Percentiles rank a stretch among this genome's conserved stretches.
These are phyloP conservation scores for Clavulina sp. DNA, from an alignment of 768 basidiomycete species.

Conservation along the genomic window DNA sequence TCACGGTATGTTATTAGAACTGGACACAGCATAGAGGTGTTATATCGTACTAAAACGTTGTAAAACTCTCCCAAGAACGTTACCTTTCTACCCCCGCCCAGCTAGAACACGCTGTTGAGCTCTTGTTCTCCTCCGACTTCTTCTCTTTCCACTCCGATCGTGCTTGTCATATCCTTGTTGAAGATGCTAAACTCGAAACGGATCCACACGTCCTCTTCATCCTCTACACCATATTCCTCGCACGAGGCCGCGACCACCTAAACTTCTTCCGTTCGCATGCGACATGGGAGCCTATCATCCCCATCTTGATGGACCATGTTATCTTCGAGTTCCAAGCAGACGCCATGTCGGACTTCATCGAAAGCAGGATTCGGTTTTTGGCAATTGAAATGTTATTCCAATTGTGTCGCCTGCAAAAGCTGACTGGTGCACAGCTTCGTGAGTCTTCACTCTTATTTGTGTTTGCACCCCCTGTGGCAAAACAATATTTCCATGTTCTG, in stretches of 20 bases:
- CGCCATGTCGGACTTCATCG: conserved; percentile 43
- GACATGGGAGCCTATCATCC: conserved; percentile 69
- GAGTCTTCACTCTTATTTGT: conserved; percentile 17
- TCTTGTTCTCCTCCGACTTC: conserved; percentile 68
- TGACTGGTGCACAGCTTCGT: conserved; percentile 67
- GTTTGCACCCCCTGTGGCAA: background rate
- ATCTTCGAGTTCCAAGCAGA: conserved; percentile 67
- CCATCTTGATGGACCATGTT: conserved; percentile 71
- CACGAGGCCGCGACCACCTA: conserved; percentile 49
- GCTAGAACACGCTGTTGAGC: conserved; percentile 62
- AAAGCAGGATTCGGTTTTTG: conserved; percentile 59
- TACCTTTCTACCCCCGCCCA: conserved; percentile 74
- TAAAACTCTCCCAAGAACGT: conserved; percentile 40
- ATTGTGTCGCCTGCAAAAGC: conserved; percentile 78
- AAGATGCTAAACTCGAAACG: conserved; percentile 61
- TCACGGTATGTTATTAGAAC: conserved; percentile 57
- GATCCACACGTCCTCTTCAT: conserved; percentile 75
- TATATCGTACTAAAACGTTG: conserved; percentile 7
- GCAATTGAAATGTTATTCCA: conserved; percentile 72
- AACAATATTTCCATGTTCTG: background rate
- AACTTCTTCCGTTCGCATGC: conserved; percentile 62
- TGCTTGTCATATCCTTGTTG: conserved; percentile 65
- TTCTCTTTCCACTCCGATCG: conserved; percentile 84
- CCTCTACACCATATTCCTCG: conserved; percentile 57
- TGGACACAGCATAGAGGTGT: too few species aligned